A percentile compares a stretch with the other conserved stretches of the same genome.
Evolutionary conservation across 1,284 basidiomycete genomes (phyloP).

Genomic region (Schizophyllum commune): DNA sequence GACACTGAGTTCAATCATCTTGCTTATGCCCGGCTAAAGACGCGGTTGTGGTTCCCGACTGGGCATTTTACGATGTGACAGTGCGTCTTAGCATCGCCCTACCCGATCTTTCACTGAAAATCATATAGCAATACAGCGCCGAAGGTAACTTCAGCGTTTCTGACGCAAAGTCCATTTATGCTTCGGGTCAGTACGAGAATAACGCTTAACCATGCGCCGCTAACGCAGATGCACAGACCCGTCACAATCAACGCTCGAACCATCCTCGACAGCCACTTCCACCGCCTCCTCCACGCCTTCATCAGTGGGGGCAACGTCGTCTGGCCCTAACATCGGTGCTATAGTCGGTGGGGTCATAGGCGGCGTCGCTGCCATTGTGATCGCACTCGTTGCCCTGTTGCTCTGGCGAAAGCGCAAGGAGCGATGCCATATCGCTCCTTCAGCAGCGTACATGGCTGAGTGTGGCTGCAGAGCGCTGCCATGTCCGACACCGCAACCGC

Average conservation of each 20-base stretch:
- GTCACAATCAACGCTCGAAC: not conserved
- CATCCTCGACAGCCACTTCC: not conserved
- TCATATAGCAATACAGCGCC: not conserved
- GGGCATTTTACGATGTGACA: not conserved
- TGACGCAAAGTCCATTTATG: not conserved
- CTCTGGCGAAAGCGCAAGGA: not conserved
- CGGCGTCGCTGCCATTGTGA: not conserved
- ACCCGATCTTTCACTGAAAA: not conserved
- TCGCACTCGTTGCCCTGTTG: not conserved
- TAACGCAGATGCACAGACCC: not conserved
- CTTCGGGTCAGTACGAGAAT: not conserved
- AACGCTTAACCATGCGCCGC: not conserved
- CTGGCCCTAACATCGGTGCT: not conserved
- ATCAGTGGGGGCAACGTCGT: not conserved
- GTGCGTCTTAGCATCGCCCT: not conserved
- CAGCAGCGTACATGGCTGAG: not conserved
- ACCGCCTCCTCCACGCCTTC: not conserved
- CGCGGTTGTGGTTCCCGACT: not conserved
- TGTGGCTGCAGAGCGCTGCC: not conserved
- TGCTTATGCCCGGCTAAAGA: not conserved
- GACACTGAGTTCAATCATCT: too few relatives aligned
- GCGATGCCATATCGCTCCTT: not conserved
- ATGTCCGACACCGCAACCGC: not conserved
- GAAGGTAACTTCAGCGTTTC: not conserved
- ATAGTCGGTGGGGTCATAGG: not conserved